Evolutionary conservation across 805 yeast species (phyloP), one percentile per base, ranked within the genome.

Genomic region (Lipomyces chichibuensis): DNA sequence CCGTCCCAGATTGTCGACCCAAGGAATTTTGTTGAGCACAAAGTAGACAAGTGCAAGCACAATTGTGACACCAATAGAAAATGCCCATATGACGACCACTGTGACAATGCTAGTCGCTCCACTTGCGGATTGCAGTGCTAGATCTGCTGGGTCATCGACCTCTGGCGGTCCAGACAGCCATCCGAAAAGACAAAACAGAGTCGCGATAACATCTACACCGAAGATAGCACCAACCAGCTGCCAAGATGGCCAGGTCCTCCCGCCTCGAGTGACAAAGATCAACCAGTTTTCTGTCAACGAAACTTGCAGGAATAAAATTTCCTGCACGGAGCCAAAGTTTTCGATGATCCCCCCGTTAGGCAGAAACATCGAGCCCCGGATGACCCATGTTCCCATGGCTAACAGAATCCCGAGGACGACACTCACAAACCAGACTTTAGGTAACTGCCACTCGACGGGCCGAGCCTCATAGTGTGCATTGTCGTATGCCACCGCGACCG

Each of bases 171-270:
- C 80, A 66, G 79, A 76, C 70, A 96, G 88, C 97, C 97, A 92
- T 77, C 97, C 97, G 88, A 92, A 92, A 79, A 91, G 83, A 76
- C 90, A 82, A 88, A 92, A 92, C 88, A 91, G 85, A 72, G 97
- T 91, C 74, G 97, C 94, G 77, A 92, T 83, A 85, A 91, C 84
- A 84, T 92, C 97, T 79, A 92, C 97, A 80, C 84, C 85, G 78
- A 91, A 85, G 77, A 92, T 96, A 79, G 97, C 97, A 85, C 92
- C 95, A 77, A 94, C 79, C 82, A 92, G 88, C 87, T 92, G 97
- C 97, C 97, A 92, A 61, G 96, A 89, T 85, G 97, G 97, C 94
- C 93, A 88, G 91, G 93, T 92, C 82, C 96, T 96, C 84, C 97
- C 97, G 80, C 97, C 97, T 86, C 97, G 89, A 78, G 97, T 92